Percentiles rank a stretch among this genome's conserved stretches.
Conservation (phyloP, 805 yeast genomes). For the Clavispora fructus region DNA sequence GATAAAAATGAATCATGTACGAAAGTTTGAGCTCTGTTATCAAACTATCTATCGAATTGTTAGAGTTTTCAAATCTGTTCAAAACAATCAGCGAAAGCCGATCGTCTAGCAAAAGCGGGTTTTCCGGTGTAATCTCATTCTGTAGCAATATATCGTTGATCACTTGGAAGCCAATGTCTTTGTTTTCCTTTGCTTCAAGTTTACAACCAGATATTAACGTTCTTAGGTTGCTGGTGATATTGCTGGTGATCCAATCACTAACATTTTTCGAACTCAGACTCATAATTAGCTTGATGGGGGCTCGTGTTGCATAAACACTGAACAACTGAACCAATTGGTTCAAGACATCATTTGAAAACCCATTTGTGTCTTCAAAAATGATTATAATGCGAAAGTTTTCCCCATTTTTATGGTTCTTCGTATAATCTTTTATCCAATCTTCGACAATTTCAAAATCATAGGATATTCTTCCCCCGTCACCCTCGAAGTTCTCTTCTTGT, state of each 20-base stretch:
- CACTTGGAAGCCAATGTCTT: constrained; percentile 28
- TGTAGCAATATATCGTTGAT: constrained; percentile 29
- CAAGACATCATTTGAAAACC: constrained; percentile 28
- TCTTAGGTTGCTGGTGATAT: constrained; percentile 27
- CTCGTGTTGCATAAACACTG: constrained; percentile 18
- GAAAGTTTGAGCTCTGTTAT: constrained; percentile 32
- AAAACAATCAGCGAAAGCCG: constrained; percentile 24
- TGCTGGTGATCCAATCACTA: constrained; percentile 32
- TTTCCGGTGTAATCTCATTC: constrained; percentile 16
- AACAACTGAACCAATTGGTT: constrained; percentile 32
- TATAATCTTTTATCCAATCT: constrained; percentile 24
- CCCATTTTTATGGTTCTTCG: constrained; percentile 3
- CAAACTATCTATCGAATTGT: constrained; percentile 37
- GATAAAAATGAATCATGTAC: constrained; percentile 38
- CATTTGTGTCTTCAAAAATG: constrained; percentile 34
- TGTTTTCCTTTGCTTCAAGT: constrained; percentile 28
- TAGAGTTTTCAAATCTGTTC: constrained; percentile 31
- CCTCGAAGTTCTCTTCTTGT: constrained; percentile 14
- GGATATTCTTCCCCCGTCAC: constrained; percentile 20
- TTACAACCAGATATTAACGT: constrained; percentile 25
- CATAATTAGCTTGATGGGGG: constrained; percentile 32
- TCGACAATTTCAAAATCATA: constrained; percentile 34
- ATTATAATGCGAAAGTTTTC: constrained; percentile 18
- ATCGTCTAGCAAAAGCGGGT: constrained; percentile 21
- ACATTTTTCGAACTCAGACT: constrained; percentile 32